Percentiles rank a stretch among this genome's conserved stretches.
Evolutionary conservation across 2,329 filamentous ascomycete species (phyloP).

Genomic region (Penicillium frequentans): DNA sequence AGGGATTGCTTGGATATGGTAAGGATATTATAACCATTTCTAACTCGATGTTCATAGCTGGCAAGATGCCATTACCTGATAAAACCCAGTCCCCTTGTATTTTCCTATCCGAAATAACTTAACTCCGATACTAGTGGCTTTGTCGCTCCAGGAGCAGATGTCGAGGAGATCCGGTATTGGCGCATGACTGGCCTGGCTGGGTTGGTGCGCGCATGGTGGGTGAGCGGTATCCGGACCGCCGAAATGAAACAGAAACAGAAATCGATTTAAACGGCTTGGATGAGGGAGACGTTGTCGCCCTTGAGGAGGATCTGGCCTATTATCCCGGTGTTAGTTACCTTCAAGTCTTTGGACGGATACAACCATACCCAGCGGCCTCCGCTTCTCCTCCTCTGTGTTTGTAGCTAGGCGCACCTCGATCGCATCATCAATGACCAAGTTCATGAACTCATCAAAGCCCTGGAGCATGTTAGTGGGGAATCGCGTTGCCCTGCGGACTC

Average conservation of each 20-base stretch:
- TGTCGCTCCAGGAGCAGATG: constrained; percentile 84
- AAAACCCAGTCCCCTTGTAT: constrained; percentile 56
- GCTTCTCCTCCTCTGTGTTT: constrained; percentile 76
- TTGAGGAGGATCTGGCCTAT: constrained; percentile 82
- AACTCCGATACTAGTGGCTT: constrained; percentile 59
- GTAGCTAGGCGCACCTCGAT: constrained; percentile 85
- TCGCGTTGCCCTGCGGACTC: not conserved
- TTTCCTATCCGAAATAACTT: constrained; percentile 36
- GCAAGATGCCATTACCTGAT: constrained; percentile 11
- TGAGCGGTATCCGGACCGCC: constrained; percentile 51
- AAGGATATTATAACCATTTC: constrained; percentile 97
- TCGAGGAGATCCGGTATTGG: constrained; percentile 69
- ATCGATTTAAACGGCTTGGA: constrained; percentile 55
- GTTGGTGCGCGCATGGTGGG: constrained; percentile 77
- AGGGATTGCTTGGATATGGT: constrained; percentile 54
- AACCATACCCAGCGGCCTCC: constrained; percentile 72
- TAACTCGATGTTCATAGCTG: constrained; percentile 67
- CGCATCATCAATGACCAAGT: constrained; percentile 92
- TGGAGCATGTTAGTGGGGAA: constrained; percentile 37
- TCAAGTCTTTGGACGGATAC: not conserved
- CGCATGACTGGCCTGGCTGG: constrained; percentile 66
- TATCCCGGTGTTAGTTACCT: not conserved
- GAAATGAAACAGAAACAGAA: constrained; percentile 18
- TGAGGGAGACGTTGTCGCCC: constrained; percentile 83
- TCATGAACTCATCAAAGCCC: constrained; percentile 99